These are phyloP conservation scores for Clarireedia paspali DNA, from an alignment of 2,329 filamentous ascomycete genomes.

Conservation along the genomic window DNA sequence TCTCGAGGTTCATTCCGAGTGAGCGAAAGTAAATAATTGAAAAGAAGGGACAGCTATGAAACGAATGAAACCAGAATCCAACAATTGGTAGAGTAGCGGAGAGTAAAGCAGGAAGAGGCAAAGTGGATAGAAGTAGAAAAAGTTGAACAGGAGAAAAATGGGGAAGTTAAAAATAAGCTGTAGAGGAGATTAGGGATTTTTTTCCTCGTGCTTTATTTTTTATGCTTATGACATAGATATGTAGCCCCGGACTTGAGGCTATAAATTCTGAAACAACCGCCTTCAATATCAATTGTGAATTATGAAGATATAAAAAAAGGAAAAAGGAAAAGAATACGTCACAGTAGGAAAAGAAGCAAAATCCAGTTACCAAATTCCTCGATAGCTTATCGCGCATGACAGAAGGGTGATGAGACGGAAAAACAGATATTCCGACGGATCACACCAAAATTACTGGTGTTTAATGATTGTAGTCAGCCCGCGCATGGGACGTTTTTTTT, in stretches of 20 bases:
- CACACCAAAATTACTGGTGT: too few relatives aligned
- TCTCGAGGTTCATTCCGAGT: constrained; percentile 12
- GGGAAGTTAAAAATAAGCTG: background rate
- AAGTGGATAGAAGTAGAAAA: constrained; percentile 6
- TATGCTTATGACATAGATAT: background rate
- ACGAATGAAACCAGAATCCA: background rate
- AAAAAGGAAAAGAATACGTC: background rate
- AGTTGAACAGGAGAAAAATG: constrained; percentile 6
- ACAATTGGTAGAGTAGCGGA: constrained; percentile 2
- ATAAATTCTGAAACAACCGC: background rate
- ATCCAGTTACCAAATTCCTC: background rate
- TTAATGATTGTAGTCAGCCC: too few relatives aligned
- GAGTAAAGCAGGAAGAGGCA: background rate
- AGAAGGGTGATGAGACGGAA: too few relatives aligned
- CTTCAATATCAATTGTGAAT: background rate
- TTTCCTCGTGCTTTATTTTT: background rate
- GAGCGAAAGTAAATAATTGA: too few relatives aligned
- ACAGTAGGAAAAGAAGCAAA: background rate
- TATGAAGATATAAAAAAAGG: background rate
- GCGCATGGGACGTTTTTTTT: too few relatives aligned
- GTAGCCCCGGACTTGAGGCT: background rate
- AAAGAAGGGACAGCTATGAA: background rate
- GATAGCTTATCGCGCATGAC: too few relatives aligned
- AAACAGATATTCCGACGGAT: too few relatives aligned
- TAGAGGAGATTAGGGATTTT: background rate